Evolutionary conservation across 1,284 basidiomycete genomes (phyloP).

Genomic region (Puccinia novopanici): DNA sequence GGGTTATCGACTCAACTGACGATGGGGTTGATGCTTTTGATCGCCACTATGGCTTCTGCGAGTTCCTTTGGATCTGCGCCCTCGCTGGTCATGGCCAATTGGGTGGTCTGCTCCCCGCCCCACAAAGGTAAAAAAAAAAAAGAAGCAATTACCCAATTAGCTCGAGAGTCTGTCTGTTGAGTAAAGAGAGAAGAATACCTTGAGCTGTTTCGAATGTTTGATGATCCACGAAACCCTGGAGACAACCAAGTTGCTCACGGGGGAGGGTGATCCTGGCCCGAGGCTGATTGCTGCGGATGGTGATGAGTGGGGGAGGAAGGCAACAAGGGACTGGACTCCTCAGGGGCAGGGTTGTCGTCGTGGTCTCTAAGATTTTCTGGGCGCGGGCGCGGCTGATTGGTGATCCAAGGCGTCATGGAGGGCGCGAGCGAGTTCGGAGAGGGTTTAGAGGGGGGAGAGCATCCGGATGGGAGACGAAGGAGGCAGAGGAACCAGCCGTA

Average conservation of each 20-base stretch:
- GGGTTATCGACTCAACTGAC: constrained; percentile 24
- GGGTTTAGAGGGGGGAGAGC: background rate
- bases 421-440: background rate
- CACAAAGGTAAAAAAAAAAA: no score
- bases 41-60: constrained; percentile 12
- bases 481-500: background rate
- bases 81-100: background rate
- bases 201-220: constrained; percentile 22
- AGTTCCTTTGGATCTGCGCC: constrained; percentile 12
- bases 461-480: background rate
- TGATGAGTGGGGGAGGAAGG: background rate
- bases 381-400: background rate
- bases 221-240: constrained; percentile 30
- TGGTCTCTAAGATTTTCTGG: background rate
- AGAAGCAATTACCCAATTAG: no score
- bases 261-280: no score
- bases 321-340: background rate
- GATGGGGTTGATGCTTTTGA: constrained; percentile 41
- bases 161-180: no score
- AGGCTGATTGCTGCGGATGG: background rate
- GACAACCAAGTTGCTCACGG: constrained; percentile 22
- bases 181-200: no score
- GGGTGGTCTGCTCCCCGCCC: constrained; percentile 19
- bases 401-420: background rate
- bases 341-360: background rate